These are phyloP conservation scores for Lasiosphaeria ovina DNA, from an alignment of 495 filamentous ascomycete genomes.

Conservation along the genomic window DNA sequence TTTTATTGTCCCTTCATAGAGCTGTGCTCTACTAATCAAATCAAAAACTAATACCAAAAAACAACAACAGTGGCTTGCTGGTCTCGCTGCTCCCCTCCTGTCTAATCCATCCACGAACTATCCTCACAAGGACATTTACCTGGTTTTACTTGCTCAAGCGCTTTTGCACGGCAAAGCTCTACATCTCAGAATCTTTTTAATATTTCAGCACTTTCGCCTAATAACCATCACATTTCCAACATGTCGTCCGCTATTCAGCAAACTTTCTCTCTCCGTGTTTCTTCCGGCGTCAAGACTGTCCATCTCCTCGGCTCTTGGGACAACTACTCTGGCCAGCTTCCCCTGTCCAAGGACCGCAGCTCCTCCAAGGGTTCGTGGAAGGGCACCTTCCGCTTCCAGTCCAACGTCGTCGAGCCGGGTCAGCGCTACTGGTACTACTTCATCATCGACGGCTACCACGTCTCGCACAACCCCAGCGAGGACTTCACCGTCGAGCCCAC, in stretches of 20 bases:
- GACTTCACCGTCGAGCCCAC: constrained; percentile 91
- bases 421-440: constrained; percentile 99
- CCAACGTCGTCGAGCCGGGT: constrained; percentile 74
- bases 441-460: constrained; percentile 99
- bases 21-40: constrained; percentile 55
- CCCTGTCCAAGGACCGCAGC: constrained; percentile 79
- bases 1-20: constrained; percentile 49
- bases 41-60: constrained; percentile 38
- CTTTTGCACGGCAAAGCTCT: constrained; percentile 22
- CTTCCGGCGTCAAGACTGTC: constrained; percentile 94
- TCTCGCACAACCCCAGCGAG: constrained; percentile 93
- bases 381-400: constrained; percentile 94
- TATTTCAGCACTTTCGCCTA: constrained; percentile 32
- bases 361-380: constrained; percentile 86
- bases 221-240: constrained; percentile 44
- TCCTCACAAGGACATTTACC: constrained; percentile 40
- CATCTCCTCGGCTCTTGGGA: constrained; percentile 98
- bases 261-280: constrained; percentile 89
- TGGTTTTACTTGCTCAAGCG: constrained; percentile 61
- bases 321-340: constrained; percentile 89
- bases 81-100: constrained; percentile 38
- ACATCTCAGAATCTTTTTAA: constrained; percentile 32
- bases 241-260: constrained; percentile 79
- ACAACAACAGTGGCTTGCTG: constrained; percentile 44
- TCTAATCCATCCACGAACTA: constrained; percentile 34